Conservation (phyloP, 2,329 filamentous ascomycete genomes). For the Aureobasidium sp. region DNA sequence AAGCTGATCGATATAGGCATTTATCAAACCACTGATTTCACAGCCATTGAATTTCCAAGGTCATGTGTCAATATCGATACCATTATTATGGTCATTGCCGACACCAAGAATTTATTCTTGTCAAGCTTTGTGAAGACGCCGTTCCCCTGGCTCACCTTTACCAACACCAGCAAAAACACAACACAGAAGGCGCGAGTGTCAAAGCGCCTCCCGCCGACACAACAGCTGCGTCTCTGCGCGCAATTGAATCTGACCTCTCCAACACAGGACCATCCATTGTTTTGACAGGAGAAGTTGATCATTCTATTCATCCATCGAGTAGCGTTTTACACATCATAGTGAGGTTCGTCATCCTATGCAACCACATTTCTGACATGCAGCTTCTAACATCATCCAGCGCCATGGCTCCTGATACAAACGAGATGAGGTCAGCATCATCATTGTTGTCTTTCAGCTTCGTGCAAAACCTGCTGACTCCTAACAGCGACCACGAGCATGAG, state of each 20-base stretch:
- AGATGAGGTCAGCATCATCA: neutral
- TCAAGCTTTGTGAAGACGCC: constrained; percentile 22
- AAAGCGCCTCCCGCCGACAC: neutral
- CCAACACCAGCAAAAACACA: neutral
- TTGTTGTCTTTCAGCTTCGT: too few species aligned
- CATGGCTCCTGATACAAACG: neutral
- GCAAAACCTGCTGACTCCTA: neutral
- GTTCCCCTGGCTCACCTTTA: neutral
- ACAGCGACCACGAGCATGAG: neutral
- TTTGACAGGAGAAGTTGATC: neutral
- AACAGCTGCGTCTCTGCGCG: neutral
- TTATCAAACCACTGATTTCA: neutral
- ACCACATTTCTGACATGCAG: neutral
- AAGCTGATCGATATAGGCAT: neutral
- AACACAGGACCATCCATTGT: neutral
- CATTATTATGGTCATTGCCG: constrained; percentile 26
- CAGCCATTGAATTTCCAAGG: neutral
- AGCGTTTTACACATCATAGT: neutral
- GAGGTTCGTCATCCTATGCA: neutral
- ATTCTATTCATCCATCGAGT: neutral
- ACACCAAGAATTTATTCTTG: constrained; percentile 25
- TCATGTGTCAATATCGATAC: constrained; percentile 30
- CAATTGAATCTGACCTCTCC: neutral
- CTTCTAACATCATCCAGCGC: neutral
- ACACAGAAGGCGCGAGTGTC: constrained; percentile 8